These are phyloP conservation scores for Coix lacrymajobi DNA, from an alignment of 176 grass and related monocot genomes.

Conservation along the genomic window DNA sequence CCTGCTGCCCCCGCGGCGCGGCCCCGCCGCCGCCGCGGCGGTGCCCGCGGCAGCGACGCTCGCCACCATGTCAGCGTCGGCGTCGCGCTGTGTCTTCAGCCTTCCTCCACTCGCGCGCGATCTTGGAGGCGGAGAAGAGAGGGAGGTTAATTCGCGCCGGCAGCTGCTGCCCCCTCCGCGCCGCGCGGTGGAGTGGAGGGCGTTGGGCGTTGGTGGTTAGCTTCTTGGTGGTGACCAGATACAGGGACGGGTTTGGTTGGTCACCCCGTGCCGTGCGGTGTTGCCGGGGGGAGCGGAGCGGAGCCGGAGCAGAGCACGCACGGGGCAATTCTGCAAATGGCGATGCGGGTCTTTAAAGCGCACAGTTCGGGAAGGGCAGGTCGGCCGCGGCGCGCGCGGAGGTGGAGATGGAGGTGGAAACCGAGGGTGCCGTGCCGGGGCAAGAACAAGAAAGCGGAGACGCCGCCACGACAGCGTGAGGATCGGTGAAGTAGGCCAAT, in stretches of 20 bases:
- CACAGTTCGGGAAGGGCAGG: not conserved
- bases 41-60: constrained; percentile 20
- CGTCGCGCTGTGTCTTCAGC: no score
- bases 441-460: not conserved
- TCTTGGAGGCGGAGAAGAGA: not conserved
- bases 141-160: not conserved
- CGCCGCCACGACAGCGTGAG: constrained; percentile 31
- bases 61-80: constrained; percentile 42
- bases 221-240: not conserved
- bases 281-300: not conserved
- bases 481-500: not conserved
- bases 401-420: not conserved
- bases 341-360: constrained; percentile 21
- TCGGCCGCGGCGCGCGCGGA: not conserved
- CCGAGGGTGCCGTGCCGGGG: not conserved
- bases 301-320: not conserved
- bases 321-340: not conserved
- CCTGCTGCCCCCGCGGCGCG: not conserved
- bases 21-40: not conserved
- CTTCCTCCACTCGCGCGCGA: not conserved
- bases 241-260: not conserved
- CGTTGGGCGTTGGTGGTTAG: constrained; percentile 19
- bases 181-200: not conserved
- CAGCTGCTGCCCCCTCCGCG: not conserved
- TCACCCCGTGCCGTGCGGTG: not conserved